Evolutionary conservation across 306 rosid genomes (phyloP), one percentile per base, ranked within the genome.

Genomic region (Potentilla sterilis): DNA sequence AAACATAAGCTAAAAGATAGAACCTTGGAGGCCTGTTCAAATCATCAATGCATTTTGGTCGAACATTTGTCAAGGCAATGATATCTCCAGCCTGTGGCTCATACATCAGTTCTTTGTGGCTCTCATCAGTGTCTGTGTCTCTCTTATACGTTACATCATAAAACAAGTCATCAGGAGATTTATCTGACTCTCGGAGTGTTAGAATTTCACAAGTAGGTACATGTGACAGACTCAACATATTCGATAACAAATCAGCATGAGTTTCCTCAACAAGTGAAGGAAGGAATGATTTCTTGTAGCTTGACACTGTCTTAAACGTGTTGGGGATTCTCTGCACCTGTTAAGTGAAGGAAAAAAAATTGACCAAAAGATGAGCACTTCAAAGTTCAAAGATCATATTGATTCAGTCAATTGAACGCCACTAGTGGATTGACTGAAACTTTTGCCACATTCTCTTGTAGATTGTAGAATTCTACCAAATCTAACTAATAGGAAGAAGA

Each of bases 201-300:
- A 11, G 9, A 72, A 91, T 79, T 76, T 69, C 84, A 55, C 38
- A 58, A 24, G 65, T 58, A 58, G 65, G 38, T 12, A 18, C 38
- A 4, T 58, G 65, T 11, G 18, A 28, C 38, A 58, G 37, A 24
- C 2, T 3, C 65, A 58, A 22, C 65, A 58, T 4, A 28, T 24
- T 58, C 16, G 38, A 58, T 9, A 1, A 18, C 24, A 58, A 58
- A 58, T 58, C 65, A 40, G 78, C 78, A 7, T 48, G 96, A 16
- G 81, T 87, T 74, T 91, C 96, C 82, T 87, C 89, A 22, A 87
- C 74, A 58, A 91, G 76, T 67, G 89, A 62, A 64, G 78, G 80
- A 46, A 84, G 19, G 78, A 88, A 88, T 24, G 90, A 85, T 24
- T 68, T 55, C 85, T 73, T 7, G 81, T 88, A 91, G 19, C 79